These are phyloP conservation scores for Stereum hirsutum DNA, from an alignment of 1,284 basidiomycete species.

Conservation along the genomic window DNA sequence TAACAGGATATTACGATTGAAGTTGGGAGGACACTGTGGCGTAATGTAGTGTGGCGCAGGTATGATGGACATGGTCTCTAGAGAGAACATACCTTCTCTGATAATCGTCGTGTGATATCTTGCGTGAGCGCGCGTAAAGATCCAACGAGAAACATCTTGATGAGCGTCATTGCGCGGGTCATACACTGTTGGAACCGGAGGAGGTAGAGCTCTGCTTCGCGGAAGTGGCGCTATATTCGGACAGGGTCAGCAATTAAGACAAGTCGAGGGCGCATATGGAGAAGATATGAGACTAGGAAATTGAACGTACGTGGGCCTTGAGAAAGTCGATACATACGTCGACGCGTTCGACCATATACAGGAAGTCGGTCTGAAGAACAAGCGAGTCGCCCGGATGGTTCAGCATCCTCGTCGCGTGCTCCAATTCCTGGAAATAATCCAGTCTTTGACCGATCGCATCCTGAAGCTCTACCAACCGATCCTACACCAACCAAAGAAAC, in stretches of 20 bases:
- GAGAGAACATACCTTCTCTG: conserved; percentile 64
- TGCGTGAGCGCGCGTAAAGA: conserved; percentile 66
- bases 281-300: neutral
- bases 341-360: conserved; percentile 89
- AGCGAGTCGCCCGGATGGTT: conserved; percentile 88
- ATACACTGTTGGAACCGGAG: conserved; percentile 93
- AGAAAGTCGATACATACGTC: conserved; percentile 89
- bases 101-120: conserved; percentile 66
- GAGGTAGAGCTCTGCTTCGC: conserved; percentile 85
- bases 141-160: conserved; percentile 90
- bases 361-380: conserved; percentile 81
- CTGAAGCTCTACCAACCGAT: conserved; percentile 68
- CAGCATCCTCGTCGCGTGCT: conserved; percentile 82
- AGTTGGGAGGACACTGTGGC: no score
- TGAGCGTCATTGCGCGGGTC: conserved; percentile 91
- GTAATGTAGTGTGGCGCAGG: no score
- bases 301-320: conserved; percentile 63
- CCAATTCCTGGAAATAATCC: conserved; percentile 89
- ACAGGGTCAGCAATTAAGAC: neutral
- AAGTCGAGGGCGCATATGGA: neutral
- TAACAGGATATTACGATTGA: no score
- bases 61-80: no score
- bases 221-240: conserved; percentile 65
- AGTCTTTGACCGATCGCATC: conserved; percentile 71
- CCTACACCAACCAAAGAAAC: no score